A percentile compares a stretch with the other conserved stretches of the same genome.
These are phyloP conservation scores for Epithemia pelagica DNA, from an alignment of 108 stramenopile species.

Conservation along the genomic window DNA sequence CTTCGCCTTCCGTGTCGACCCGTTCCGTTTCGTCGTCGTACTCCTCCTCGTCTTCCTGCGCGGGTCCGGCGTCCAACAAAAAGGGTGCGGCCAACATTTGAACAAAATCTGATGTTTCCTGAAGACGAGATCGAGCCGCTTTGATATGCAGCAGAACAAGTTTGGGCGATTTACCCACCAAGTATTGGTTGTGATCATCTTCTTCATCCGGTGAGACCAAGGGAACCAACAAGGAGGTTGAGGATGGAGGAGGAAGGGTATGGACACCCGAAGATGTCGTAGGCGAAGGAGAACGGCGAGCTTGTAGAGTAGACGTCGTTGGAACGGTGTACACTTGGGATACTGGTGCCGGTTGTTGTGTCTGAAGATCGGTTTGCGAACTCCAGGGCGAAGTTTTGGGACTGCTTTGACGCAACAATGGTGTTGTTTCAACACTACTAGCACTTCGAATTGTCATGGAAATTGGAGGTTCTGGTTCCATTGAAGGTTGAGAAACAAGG, in stretches of 20 bases:
- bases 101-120: constrained; percentile 26
- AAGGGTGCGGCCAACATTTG: constrained; percentile 32
- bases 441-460: neutral
- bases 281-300: neutral
- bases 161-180: constrained; percentile 10
- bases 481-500: neutral
- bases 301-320: neutral
- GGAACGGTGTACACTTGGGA: neutral
- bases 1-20: constrained; percentile 4
- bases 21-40: constrained; percentile 1
- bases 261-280: neutral
- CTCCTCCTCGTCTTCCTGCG: constrained; percentile 1
- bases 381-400: neutral
- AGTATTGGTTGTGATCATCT: neutral
- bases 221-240: neutral
- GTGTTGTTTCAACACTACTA: neutral
- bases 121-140: constrained; percentile 27
- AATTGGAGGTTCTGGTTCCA: neutral
- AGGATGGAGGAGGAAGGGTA: too few species aligned
- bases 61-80: constrained; percentile 13
- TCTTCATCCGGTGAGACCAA: neutral
- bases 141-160: constrained; percentile 32
- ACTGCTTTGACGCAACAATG: neutral
- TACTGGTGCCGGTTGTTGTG: neutral
- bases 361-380: neutral